Evolutionary conservation across 2,329 filamentous ascomycete species (phyloP).

Genomic region (Ophiosphaerella herpotricha): DNA sequence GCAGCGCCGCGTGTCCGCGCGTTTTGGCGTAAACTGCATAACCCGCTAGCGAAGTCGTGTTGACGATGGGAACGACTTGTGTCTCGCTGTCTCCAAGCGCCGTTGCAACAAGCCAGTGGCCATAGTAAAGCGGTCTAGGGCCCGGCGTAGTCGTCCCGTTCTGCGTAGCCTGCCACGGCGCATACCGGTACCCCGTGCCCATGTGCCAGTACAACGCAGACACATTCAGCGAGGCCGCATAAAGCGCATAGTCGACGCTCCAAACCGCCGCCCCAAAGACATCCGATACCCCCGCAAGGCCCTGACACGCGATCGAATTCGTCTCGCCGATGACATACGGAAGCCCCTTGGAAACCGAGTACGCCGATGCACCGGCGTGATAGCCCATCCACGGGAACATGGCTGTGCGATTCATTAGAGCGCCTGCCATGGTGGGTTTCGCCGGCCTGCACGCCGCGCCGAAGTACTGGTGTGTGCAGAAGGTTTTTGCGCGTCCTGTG

Average conservation of each 20-base stretch:
- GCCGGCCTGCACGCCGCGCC: conserved; percentile 17
- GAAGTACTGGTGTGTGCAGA: conserved; percentile 24
- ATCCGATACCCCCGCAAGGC: conserved; percentile 65
- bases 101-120: conserved; percentile 61
- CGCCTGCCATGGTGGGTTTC: conserved; percentile 60
- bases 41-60: conserved; percentile 11
- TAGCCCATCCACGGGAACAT: conserved; percentile 55
- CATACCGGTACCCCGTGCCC: conserved; percentile 67
- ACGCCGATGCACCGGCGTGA: conserved; percentile 51
- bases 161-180: conserved; percentile 63
- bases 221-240: conserved; percentile 58
- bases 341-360: conserved; percentile 48
- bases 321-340: conserved; percentile 65
- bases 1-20: conserved; percentile 3
- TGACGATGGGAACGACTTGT: conserved; percentile 13
- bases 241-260: conserved; percentile 66
- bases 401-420: conserved; percentile 66
- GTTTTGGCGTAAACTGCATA: conserved; percentile 15
- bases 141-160: conserved; percentile 63
- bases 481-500: conserved; percentile 15
- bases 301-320: conserved; percentile 67
- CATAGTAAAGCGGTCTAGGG: conserved; percentile 57
- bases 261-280: conserved; percentile 69
- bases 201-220: conserved; percentile 66
- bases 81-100: conserved; percentile 53